Conservation (phyloP, 2,329 filamentous ascomycete species). For the Diaporthe sp. region DNA sequence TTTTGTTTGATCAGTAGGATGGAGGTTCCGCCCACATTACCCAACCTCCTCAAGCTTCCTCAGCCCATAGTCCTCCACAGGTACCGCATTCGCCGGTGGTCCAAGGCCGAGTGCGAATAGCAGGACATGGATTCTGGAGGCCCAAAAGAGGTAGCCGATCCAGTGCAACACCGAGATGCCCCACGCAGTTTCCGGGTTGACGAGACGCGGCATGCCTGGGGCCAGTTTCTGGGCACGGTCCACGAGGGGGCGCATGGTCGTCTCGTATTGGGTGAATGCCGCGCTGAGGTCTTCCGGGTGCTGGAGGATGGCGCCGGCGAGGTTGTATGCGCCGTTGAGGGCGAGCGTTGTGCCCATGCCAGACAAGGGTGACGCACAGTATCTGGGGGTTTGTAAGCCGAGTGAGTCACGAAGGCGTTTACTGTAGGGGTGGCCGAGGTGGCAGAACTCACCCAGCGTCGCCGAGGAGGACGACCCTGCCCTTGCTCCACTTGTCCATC, state of each 20-base stretch:
- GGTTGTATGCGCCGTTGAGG: conserved; percentile 62
- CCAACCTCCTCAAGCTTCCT: background rate
- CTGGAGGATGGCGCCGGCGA: conserved; percentile 61
- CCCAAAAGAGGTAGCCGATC: conserved; percentile 13
- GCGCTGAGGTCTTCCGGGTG: conserved; percentile 45
- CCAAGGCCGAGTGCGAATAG: conserved; percentile 24
- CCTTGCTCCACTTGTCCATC: conserved; percentile 52
- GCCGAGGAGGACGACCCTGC: conserved; percentile 58
- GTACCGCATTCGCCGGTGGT: conserved; percentile 34
- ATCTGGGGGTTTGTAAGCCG: conserved; percentile 42
- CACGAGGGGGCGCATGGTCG: conserved; percentile 55
- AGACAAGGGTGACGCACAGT: conserved; percentile 60
- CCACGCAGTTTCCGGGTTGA: conserved; percentile 48
- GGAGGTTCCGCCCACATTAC: too few species aligned
- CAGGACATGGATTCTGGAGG: conserved; percentile 6
- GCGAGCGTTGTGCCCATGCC: conserved; percentile 64
- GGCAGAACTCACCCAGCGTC: conserved; percentile 56
- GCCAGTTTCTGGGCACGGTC: conserved; percentile 54
- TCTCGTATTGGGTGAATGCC: conserved; percentile 57
- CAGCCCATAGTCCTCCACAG: conserved; percentile 26
- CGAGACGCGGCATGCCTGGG: conserved; percentile 46
- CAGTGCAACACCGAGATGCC: conserved; percentile 47
- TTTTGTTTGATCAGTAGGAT: background rate
- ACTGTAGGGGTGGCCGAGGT: too few species aligned
- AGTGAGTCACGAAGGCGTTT: background rate